Evolutionary conservation across 2,329 filamentous ascomycete genomes (phyloP), one percentile per base, ranked within the genome.

Genomic region (Cadophora sp.): DNA sequence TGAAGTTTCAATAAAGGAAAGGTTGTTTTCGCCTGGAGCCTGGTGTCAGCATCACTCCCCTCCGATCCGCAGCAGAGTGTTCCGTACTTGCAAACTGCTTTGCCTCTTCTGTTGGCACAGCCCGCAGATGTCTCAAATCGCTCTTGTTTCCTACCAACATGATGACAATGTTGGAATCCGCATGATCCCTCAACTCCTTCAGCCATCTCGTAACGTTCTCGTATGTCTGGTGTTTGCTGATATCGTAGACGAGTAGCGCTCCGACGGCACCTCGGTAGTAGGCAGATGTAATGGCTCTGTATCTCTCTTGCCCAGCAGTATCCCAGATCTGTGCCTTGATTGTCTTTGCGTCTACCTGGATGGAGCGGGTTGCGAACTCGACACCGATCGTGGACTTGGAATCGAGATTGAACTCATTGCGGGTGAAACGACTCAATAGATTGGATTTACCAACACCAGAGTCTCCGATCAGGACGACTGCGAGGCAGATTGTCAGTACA

Each of bases 241-340:
- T 98, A 81, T 99, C 95, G 85, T 99, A 99, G 78, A 99, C 96
- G 72, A 99, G 92, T 68, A 99, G 89, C 71, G 96, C 96, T 76
- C 96, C 96, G 66, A 99, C 96, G 64, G 96, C 96, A 77, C 96
- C 96, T 77, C 96, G 92, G 83, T 99, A 99, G 86, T 99, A 99
- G 74, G 96, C 96, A 68, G 96, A 97, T 75, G 96, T 99, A 81
- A 99, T 99, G 80, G 96, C 96, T 80, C 96, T 93, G 85, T 98
- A 99, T 81, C 96, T 91, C 84, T 99, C 96, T 85, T 99, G 96
- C 74, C 96, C 96, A 74, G 96, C 96, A 67, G 96, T 99, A 85
- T 99, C 96, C 96, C 96, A 99, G 78, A 99, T 99, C 85, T 99
- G 96, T 76, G 96, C 96, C 87, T 99, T 99, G 89, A 99, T 99